A percentile compares a stretch with the other conserved stretches of the same genome.
phyloP scores from a whole-genome alignment of 331 rosid species.

The Saraca asoca region DNA sequence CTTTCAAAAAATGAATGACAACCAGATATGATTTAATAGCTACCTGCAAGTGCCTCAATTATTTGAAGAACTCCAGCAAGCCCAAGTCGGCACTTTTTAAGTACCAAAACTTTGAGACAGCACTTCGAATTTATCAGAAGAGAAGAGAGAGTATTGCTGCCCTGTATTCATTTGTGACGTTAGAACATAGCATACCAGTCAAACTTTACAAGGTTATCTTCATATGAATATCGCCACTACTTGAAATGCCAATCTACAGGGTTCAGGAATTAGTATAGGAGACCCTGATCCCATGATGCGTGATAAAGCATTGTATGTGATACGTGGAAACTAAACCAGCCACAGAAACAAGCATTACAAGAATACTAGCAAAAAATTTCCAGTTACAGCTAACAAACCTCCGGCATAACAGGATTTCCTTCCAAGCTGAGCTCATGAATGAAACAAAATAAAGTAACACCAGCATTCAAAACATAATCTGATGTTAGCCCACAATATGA shows the following conservation, averaged over 20 bases:
- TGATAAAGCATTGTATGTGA: neutral
- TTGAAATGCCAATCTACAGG: neutral
- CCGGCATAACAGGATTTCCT: constrained; percentile 68
- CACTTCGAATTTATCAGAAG: constrained; percentile 61
- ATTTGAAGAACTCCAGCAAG: constrained; percentile 64
- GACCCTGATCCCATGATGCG: constrained; percentile 22
- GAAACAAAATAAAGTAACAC: constrained; percentile 45
- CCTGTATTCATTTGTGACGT: constrained; percentile 43
- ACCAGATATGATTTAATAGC: constrained; percentile 22
- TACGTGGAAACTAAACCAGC: constrained; percentile 27
- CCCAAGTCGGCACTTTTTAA: constrained; percentile 79
- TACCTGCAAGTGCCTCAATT: constrained; percentile 75
- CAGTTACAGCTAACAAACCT: constrained; percentile 55
- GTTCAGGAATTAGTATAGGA: constrained; percentile 18
- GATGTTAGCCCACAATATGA: constrained; percentile 73
- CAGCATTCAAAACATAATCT: constrained; percentile 43
- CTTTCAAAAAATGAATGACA: constrained; percentile 5
- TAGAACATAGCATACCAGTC: constrained; percentile 13
- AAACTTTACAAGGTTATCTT: neutral
- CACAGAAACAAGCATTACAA: constrained; percentile 27
- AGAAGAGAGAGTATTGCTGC: constrained; percentile 50
- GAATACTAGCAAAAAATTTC: constrained; percentile 19
- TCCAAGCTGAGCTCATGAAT: constrained; percentile 71
- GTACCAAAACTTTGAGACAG: constrained; percentile 66
- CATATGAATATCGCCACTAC: constrained; percentile 19